Conservation (phyloP, 148 eudicot species). For the Nyssa sinensis region DNA sequence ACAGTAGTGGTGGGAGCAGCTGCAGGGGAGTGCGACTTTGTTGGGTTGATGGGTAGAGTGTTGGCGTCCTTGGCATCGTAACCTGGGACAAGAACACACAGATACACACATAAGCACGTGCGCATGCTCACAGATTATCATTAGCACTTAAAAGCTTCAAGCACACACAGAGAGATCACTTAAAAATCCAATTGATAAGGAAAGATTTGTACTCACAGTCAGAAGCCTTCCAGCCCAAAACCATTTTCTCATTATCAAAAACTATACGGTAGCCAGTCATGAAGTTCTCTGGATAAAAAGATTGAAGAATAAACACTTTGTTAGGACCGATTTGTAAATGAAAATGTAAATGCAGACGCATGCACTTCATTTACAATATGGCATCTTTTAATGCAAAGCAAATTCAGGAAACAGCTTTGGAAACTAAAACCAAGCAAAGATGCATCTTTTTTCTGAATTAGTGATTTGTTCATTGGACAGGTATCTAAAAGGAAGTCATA, state of each 20-base stretch:
- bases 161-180: background rate
- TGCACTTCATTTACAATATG: background rate
- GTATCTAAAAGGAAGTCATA: too few relatives aligned
- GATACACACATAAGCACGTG: background rate
- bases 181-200: background rate
- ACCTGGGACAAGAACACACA: background rate
- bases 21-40: background rate
- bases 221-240: constrained; percentile 79
- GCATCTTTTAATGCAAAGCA: background rate
- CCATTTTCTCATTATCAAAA: constrained; percentile 76
- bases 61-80: background rate
- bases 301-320: background rate
- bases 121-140: too few relatives aligned
- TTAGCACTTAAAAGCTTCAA: too few relatives aligned
- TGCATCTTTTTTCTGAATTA: background rate
- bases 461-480: too few relatives aligned
- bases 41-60: background rate
- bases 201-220: constrained; percentile 53
- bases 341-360: background rate
- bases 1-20: background rate
- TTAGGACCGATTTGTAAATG: background rate
- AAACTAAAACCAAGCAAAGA: background rate
- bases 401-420: background rate
- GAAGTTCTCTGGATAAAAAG: constrained; percentile 66
- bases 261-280: constrained; percentile 83